Percentiles rank a stretch among this genome's conserved stretches.
These are phyloP conservation scores for Saccharata proteae DNA, from an alignment of 2,329 filamentous ascomycete species.

Conservation along the genomic window DNA sequence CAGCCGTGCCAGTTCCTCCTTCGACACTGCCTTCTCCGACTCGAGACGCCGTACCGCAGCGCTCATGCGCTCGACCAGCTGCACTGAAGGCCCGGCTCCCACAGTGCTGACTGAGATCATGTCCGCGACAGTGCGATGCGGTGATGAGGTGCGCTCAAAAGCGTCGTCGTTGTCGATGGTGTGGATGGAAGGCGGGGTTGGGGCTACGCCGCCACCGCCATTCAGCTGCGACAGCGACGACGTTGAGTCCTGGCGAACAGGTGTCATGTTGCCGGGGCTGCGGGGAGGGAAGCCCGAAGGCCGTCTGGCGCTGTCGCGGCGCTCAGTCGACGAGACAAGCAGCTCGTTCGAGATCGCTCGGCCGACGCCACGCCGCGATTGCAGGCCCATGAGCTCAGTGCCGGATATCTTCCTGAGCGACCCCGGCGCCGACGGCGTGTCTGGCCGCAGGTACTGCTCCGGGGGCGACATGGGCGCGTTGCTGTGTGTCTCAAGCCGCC, in stretches of 20 bases:
- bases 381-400: slow-evolving; percentile 22
- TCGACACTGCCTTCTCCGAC: slow-evolving; percentile 76
- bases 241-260: slow-evolving; percentile 18
- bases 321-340: slow-evolving; percentile 23
- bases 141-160: slow-evolving; percentile 46
- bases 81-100: slow-evolving; percentile 81
- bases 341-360: slow-evolving; percentile 18
- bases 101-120: slow-evolving; percentile 83
- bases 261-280: slow-evolving; percentile 25
- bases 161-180: slow-evolving; percentile 36
- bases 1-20: slow-evolving; percentile 73
- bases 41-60: slow-evolving; percentile 84
- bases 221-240: slow-evolving; percentile 23
- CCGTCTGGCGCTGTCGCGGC: slow-evolving; percentile 23
- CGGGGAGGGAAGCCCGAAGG: slow-evolving; percentile 16
- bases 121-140: slow-evolving; percentile 55
- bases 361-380: slow-evolving; percentile 17
- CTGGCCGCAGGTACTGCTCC: slow-evolving; percentile 3
- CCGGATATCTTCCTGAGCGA: too few relatives aligned
- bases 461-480: slow-evolving; percentile 1
- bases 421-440: slow-evolving; percentile 6
- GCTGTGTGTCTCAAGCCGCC: slow-evolving; percentile 35
- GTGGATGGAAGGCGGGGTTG: slow-evolving; percentile 35
- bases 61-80: slow-evolving; percentile 92
- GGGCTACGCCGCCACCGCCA: slow-evolving; percentile 17